Percentiles rank a stretch among this genome's conserved stretches.
These are phyloP conservation scores for Striga asiatica DNA, from an alignment of 257 asterid species.

Conservation along the genomic window DNA sequence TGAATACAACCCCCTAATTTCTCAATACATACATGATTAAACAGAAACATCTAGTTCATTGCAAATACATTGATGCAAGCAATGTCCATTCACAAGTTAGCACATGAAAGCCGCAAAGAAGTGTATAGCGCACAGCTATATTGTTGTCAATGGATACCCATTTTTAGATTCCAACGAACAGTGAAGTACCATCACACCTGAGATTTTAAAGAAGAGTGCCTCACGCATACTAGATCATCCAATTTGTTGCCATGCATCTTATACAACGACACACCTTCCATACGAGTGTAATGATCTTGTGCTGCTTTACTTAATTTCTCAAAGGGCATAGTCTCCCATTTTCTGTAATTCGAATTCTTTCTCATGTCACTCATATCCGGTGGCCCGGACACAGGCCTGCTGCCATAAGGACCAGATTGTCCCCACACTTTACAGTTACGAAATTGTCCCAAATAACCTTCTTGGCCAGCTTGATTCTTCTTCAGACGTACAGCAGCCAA, in stretches of 20 bases:
- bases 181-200: slow-evolving; percentile 21
- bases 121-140: no score
- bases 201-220: slow-evolving; percentile 42
- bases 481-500: slow-evolving; percentile 61
- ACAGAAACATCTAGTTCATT: no score
- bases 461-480: slow-evolving; percentile 34
- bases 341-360: slow-evolving; percentile 67
- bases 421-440: slow-evolving; percentile 90
- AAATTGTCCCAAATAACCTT: slow-evolving; percentile 48
- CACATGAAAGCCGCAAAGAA: no score
- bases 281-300: slow-evolving; percentile 45
- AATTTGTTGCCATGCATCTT: slow-evolving; percentile 93
- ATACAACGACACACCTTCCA: slow-evolving; percentile 79
- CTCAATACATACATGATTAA: no score
- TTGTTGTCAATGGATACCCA: no score
- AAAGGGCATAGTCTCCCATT: slow-evolving; percentile 78
- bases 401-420: slow-evolving; percentile 49
- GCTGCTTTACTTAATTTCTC: slow-evolving; percentile 53
- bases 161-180: no score
- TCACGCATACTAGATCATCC: slow-evolving; percentile 91
- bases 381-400: slow-evolving; percentile 70
- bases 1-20: no score
- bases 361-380: slow-evolving; percentile 57
- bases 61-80: no score
- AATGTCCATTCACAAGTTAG: no score